These are phyloP conservation scores for Fusarium oxysporum DNA, from an alignment of 2,329 filamentous ascomycete species.

Conservation along the genomic window DNA sequence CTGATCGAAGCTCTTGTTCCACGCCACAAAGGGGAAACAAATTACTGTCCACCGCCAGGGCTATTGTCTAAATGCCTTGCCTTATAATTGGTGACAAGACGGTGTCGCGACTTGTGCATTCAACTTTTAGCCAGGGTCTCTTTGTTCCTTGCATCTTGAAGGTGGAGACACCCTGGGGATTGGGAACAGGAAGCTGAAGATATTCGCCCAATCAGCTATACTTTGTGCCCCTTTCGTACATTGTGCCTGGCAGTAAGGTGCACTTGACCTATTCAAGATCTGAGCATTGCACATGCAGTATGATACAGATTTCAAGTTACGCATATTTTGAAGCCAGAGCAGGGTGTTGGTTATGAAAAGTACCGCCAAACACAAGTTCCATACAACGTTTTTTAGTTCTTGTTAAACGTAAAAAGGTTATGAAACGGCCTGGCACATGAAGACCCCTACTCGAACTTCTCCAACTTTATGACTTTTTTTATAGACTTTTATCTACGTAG, in stretches of 20 bases:
- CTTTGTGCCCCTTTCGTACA: slow-evolving; percentile 27
- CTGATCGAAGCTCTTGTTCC: slow-evolving; percentile 6
- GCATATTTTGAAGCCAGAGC: background rate
- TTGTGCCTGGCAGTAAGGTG: slow-evolving; percentile 21
- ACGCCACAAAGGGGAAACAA: background rate
- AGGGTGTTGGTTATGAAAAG: background rate
- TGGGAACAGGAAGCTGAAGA: slow-evolving; percentile 8
- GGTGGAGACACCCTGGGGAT: slow-evolving; percentile 29
- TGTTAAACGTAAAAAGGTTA: background rate
- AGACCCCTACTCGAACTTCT: background rate
- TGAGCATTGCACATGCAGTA: background rate
- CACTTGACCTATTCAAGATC: slow-evolving; percentile 3
- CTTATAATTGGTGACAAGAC: background rate
- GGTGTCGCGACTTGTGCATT: background rate
- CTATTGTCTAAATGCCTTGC: background rate
- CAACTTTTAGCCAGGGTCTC: slow-evolving; percentile 6
- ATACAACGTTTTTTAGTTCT: background rate
- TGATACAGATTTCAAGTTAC: background rate
- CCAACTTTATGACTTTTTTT: background rate
- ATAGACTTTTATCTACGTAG: background rate
- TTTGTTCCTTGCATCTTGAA: slow-evolving; percentile 35
- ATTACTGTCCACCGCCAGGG: background rate
- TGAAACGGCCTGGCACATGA: background rate
- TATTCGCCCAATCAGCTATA: slow-evolving; percentile 10
- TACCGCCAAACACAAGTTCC: background rate